A percentile compares a stretch with the other conserved stretches of the same genome.
Evolutionary conservation across 768 basidiomycete species (phyloP).

Genomic region (Lactifluus rugatus): DNA sequence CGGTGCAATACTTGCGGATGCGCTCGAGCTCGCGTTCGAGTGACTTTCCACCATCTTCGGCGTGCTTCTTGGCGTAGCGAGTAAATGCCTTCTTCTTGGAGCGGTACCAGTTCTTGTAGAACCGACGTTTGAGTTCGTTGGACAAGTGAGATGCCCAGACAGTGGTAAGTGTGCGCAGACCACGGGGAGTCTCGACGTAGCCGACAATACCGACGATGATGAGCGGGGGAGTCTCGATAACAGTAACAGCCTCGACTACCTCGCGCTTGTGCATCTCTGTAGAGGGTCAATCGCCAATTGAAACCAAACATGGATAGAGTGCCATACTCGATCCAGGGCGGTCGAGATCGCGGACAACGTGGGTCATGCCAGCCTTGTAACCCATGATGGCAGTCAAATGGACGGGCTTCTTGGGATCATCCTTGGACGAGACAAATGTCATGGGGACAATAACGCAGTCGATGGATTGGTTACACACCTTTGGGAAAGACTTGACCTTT

Average conservation of each 20-base stretch:
- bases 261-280: slow-evolving; percentile 99
- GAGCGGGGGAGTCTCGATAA: slow-evolving; percentile 95
- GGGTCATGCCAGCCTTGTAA: slow-evolving; percentile 99
- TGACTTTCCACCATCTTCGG: slow-evolving; percentile 88
- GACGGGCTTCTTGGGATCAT: slow-evolving; percentile 98
- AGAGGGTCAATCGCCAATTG: not conserved
- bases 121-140: slow-evolving; percentile 95
- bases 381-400: slow-evolving; percentile 98
- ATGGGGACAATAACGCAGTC: not conserved
- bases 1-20: slow-evolving; percentile 99
- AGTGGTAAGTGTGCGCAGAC: slow-evolving; percentile 96
- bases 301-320: not conserved
- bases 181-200: slow-evolving; percentile 99
- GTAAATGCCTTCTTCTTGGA: slow-evolving; percentile 99
- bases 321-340: slow-evolving; percentile 96
- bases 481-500: slow-evolving; percentile 99
- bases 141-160: slow-evolving; percentile 98
- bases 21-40: slow-evolving; percentile 94
- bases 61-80: slow-evolving; percentile 98
- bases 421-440: slow-evolving; percentile 39
- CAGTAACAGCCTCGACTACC: slow-evolving; percentile 93
- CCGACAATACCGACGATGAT: slow-evolving; percentile 97
- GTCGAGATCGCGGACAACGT: slow-evolving; percentile 97
- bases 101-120: slow-evolving; percentile 99
- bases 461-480: slow-evolving; percentile 42